Conservation (phyloP, 495 filamentous ascomycete genomes). For the Durotheca rogersii region DNA sequence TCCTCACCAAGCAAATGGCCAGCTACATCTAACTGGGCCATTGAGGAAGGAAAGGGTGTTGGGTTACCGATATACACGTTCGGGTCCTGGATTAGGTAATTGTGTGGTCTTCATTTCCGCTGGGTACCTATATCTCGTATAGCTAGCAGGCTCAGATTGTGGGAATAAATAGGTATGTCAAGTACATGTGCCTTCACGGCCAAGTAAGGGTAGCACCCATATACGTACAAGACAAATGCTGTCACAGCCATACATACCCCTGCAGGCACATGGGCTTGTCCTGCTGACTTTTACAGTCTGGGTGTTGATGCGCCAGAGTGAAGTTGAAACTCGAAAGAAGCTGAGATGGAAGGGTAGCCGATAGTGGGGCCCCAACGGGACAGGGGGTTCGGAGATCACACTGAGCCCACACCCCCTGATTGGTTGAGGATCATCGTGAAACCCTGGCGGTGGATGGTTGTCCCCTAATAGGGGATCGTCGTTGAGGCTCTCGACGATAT, state of each 20-base stretch:
- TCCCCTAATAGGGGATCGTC: conserved; percentile 25
- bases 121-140: no score
- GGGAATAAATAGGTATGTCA: no score
- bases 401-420: conserved; percentile 16
- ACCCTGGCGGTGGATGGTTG: conserved; percentile 1
- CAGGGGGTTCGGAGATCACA: conserved; percentile 33
- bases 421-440: conserved; percentile 30
- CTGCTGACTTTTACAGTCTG: not conserved
- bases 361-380: conserved; percentile 18
- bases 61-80: conserved; percentile 12
- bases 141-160: no score
- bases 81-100: conserved; percentile 4
- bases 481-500: conserved; percentile 26
- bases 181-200: no score
- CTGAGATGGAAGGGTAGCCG: conserved; percentile 8
- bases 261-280: not conserved
- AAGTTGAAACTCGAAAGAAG: conserved; percentile 6
- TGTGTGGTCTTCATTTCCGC: not conserved
- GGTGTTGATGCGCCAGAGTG: conserved; percentile 1
- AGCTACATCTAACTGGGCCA: not conserved
- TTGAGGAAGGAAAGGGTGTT: not conserved
- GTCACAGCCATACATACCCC: no score
- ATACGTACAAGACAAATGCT: no score
- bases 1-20: not conserved
- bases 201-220: no score